These are phyloP conservation scores for Podila verticillata DNA, from an alignment of 192 early-diverging fungal species.

Conservation along the genomic window DNA sequence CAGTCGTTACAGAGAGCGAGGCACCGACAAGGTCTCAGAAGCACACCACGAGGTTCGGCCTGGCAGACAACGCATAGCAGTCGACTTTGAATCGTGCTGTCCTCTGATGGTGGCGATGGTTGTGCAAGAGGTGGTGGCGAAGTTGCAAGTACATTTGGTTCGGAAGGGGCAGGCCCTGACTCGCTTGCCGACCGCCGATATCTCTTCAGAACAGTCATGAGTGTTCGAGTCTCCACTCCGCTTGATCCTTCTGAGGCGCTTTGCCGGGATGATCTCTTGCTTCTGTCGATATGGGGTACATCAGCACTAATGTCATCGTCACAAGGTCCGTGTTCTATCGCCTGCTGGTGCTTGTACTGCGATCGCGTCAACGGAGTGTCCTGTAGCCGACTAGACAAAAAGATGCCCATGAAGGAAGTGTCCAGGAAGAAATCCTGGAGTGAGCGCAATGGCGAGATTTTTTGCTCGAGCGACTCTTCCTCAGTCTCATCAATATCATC, in stretches of 20 bases:
- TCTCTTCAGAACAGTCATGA: slow-evolving; percentile 21
- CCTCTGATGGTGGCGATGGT: background rate
- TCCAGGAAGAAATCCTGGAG: slow-evolving; percentile 47
- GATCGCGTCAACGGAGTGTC: slow-evolving; percentile 35
- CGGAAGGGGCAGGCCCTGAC: background rate
- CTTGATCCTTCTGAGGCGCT: background rate
- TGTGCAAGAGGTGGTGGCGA: slow-evolving; percentile 22
- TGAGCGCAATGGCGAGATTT: slow-evolving; percentile 9
- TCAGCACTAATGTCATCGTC: background rate
- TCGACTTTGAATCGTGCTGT: slow-evolving; percentile 23
- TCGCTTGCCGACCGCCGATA: slow-evolving; percentile 23
- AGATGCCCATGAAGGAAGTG: slow-evolving; percentile 48
- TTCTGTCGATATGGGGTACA: slow-evolving; percentile 1
- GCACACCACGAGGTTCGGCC: slow-evolving; percentile 34
- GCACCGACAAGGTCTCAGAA: slow-evolving; percentile 44
- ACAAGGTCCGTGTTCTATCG: background rate
- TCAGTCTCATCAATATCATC: slow-evolving; percentile 17
- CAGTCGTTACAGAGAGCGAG: slow-evolving; percentile 49
- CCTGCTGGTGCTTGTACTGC: slow-evolving; percentile 18
- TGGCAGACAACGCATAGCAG: slow-evolving; percentile 46
- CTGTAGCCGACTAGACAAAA: slow-evolving; percentile 37
- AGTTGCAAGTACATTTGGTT: background rate
- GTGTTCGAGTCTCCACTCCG: slow-evolving; percentile 6
- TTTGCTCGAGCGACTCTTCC: slow-evolving; percentile 1
- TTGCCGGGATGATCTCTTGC: background rate